Percentiles rank a stretch among this genome's conserved stretches.
These are phyloP conservation scores for Colletotrichum sp. DNA, from an alignment of 2,329 filamentous ascomycete genomes.

Conservation along the genomic window DNA sequence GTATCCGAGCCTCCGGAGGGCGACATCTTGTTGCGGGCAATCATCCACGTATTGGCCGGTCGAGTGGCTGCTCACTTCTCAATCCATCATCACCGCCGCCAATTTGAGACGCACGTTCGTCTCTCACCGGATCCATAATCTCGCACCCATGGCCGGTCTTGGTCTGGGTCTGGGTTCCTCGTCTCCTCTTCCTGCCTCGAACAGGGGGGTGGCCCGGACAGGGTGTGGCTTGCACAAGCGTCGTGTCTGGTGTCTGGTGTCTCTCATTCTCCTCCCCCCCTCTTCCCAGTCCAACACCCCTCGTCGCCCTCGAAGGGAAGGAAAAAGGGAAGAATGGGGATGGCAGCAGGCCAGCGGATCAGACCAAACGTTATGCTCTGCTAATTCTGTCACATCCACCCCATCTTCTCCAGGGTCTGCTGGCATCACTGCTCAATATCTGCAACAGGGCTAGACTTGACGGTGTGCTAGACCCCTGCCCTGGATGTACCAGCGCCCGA, in stretches of 20 bases:
- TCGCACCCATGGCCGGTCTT: constrained; percentile 13
- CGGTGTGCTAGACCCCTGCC: constrained; percentile 38
- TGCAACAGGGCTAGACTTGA: constrained; percentile 47
- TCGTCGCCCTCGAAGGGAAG: neutral
- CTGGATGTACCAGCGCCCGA: constrained; percentile 36
- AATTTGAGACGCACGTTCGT: constrained; percentile 20
- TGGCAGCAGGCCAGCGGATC: constrained; percentile 33
- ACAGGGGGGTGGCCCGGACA: constrained; percentile 17
- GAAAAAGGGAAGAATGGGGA: constrained; percentile 19
- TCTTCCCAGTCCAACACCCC: neutral
- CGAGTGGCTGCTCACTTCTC: constrained; percentile 18
- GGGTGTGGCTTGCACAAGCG: constrained; percentile 17
- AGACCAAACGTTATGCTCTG: constrained; percentile 37
- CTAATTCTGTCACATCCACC: constrained; percentile 37
- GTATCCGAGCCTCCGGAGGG: neutral
- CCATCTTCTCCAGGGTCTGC: constrained; percentile 31
- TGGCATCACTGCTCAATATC: constrained; percentile 23
- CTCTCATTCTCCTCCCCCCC: neutral
- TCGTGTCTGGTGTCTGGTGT: constrained; percentile 10
- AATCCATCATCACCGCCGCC: constrained; percentile 16
- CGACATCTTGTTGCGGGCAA: neutral
- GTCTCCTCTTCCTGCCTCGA: constrained; percentile 18
- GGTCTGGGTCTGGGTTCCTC: constrained; percentile 5
- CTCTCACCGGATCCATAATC: constrained; percentile 22
- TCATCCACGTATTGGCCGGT: neutral